Percentiles rank a stretch among this genome's conserved stretches.
phyloP scores from a whole-genome alignment of 2,329 filamentous ascomycete genomes.

The Penicillium sp. region DNA sequence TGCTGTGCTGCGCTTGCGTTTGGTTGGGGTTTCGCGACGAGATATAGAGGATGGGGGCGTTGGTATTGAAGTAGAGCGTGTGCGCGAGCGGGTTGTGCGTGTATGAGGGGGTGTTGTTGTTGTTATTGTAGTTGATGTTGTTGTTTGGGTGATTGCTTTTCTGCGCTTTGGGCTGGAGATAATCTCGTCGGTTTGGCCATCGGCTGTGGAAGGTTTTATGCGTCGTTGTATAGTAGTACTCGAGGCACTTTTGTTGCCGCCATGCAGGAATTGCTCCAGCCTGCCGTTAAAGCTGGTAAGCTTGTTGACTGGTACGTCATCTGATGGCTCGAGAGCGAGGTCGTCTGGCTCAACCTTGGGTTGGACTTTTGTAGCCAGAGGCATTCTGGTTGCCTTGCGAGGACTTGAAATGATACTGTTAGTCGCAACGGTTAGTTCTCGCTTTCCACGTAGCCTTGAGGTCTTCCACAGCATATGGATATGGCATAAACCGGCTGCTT shows the following conservation, averaged over 20 bases:
- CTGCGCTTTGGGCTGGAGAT: slow-evolving; percentile 17
- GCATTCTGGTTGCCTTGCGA: neutral
- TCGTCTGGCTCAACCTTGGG: slow-evolving; percentile 13
- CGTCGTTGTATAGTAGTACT: slow-evolving; percentile 2
- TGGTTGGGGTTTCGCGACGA: neutral
- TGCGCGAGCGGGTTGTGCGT: slow-evolving; percentile 11
- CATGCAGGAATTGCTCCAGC: slow-evolving; percentile 37
- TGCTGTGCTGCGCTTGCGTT: slow-evolving; percentile 12
- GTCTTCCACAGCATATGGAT: neutral
- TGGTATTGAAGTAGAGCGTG: slow-evolving; percentile 6
- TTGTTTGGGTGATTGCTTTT: slow-evolving; percentile 6
- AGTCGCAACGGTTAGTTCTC: slow-evolving; percentile 2
- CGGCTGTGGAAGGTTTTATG: neutral
- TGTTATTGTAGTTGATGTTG: neutral
- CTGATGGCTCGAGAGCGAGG: neutral
- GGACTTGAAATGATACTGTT: neutral
- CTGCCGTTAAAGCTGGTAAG: slow-evolving; percentile 38
- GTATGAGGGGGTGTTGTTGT: slow-evolving; percentile 19
- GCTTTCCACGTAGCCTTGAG: neutral
- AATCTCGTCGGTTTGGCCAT: neutral
- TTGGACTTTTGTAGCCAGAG: neutral
- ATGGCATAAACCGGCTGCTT: neutral
- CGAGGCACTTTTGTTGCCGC: neutral
- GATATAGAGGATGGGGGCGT: neutral
- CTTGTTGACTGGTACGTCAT: slow-evolving; percentile 36